These are phyloP conservation scores for Medicago truncatula DNA, from an alignment of 306 rosid species.

Conservation along the genomic window DNA sequence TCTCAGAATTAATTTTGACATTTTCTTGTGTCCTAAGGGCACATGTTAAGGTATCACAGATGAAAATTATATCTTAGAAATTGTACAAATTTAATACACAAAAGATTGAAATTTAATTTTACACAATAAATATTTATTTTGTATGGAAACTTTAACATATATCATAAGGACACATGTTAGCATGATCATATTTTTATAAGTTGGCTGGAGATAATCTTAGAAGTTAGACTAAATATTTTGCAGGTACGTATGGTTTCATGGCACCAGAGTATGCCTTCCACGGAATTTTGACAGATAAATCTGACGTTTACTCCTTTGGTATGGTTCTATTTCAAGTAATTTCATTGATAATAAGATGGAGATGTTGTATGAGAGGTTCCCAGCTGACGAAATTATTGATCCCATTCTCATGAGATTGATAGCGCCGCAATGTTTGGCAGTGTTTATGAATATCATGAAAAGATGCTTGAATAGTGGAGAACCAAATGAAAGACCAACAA, in stretches of 20 bases:
- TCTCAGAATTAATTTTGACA: too few species aligned
- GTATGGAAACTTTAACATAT: too few species aligned
- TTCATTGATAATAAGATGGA: not conserved
- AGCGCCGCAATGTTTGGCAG: conserved; percentile 22
- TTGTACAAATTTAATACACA: too few species aligned
- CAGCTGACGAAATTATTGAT: conserved; percentile 17
- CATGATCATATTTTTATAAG: too few species aligned
- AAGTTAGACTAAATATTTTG: conserved; percentile 21
- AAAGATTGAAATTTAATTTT: too few species aligned
- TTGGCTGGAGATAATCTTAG: not conserved
- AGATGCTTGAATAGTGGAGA: conserved; percentile 28
- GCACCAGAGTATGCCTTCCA: not conserved
- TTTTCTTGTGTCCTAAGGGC: too few species aligned
- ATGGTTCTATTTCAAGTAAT: conserved; percentile 50
- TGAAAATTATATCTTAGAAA: too few species aligned
- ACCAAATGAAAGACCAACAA: not conserved
- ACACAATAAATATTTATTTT: too few species aligned
- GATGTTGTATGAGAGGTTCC: not conserved
- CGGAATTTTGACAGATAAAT: not conserved
- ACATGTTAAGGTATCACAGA: too few species aligned
- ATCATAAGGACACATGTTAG: too few species aligned
- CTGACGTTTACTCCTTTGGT: conserved; percentile 54
- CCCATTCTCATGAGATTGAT: conserved; percentile 33
- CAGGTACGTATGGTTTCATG: not conserved
- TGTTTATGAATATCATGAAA: not conserved